A percentile compares a stretch with the other conserved stretches of the same genome.
These are phyloP conservation scores for Sabuloglossum arenarium DNA, from an alignment of 495 filamentous ascomycete genomes.

Conservation along the genomic window DNA sequence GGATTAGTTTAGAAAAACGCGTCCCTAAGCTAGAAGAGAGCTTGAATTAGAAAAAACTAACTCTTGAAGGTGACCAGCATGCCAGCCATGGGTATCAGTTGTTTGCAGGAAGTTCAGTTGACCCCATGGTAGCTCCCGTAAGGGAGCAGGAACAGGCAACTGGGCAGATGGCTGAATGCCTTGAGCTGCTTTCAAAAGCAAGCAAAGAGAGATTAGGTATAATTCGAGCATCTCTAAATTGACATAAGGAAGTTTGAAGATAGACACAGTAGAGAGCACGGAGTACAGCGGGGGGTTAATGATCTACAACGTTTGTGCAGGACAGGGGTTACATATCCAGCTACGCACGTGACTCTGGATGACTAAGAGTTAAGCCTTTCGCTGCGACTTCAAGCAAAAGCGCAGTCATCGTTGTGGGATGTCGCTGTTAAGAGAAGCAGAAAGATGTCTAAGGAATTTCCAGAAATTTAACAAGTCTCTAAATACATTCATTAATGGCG, in stretches of 20 bases:
- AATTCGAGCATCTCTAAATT: neutral
- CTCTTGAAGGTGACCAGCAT: slow-evolving; percentile 84
- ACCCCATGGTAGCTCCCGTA: slow-evolving; percentile 72
- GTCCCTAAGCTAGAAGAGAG: neutral
- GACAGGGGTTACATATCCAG: neutral
- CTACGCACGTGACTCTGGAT: neutral
- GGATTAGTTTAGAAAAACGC: slow-evolving; percentile 7
- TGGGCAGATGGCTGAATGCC: slow-evolving; percentile 65
- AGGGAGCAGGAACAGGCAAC: slow-evolving; percentile 53
- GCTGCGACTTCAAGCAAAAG: neutral
- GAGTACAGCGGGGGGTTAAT: neutral
- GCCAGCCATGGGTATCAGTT: slow-evolving; percentile 91
- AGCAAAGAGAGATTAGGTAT: neutral
- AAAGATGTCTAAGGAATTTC: slow-evolving; percentile 11
- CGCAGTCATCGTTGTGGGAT: slow-evolving; percentile 3
- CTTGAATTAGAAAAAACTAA: slow-evolving; percentile 18
- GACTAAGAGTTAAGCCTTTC: neutral
- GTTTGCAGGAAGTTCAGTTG: slow-evolving; percentile 90
- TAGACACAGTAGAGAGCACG: neutral
- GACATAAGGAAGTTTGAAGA: neutral
- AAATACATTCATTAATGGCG: slow-evolving; percentile 16
- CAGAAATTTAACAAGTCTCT: slow-evolving; percentile 6
- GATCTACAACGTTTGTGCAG: neutral
- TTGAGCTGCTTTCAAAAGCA: slow-evolving; percentile 14
- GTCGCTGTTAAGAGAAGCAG: slow-evolving; percentile 14